phyloP scores from a whole-genome alignment of 2,329 filamentous ascomycete species.

The Penicillium olsonii region DNA sequence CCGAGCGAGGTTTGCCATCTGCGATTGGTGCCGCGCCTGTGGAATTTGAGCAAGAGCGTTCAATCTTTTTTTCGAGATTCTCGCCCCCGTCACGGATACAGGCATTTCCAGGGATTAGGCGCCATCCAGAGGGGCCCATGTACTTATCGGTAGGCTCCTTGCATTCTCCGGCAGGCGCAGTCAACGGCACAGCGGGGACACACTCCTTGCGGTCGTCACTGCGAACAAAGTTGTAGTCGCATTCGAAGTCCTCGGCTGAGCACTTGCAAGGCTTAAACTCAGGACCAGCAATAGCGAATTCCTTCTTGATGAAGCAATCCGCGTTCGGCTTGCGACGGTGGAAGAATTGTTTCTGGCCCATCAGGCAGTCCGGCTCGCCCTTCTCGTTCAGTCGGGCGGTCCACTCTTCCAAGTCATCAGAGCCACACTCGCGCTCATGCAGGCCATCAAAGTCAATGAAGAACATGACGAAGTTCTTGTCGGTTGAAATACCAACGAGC shows the following conservation, averaged over 20 bases:
- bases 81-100: slow-evolving; percentile 64
- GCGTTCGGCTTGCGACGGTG: slow-evolving; percentile 80
- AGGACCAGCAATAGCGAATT: slow-evolving; percentile 76
- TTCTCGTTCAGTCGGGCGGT: slow-evolving; percentile 78
- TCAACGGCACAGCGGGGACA: slow-evolving; percentile 61
- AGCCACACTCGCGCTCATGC: slow-evolving; percentile 75
- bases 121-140: slow-evolving; percentile 84
- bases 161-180: slow-evolving; percentile 72
- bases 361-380: slow-evolving; percentile 81
- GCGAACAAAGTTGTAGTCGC: slow-evolving; percentile 86
- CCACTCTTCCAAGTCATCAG: slow-evolving; percentile 79
- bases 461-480: slow-evolving; percentile 61
- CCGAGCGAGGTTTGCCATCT: slow-evolving; percentile 66
- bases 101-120: slow-evolving; percentile 81
- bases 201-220: slow-evolving; percentile 69
- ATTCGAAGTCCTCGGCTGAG: slow-evolving; percentile 84
- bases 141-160: slow-evolving; percentile 72
- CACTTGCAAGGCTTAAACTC: slow-evolving; percentile 77
- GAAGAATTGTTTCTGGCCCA: slow-evolving; percentile 93
- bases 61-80: slow-evolving; percentile 70
- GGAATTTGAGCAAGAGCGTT: slow-evolving; percentile 73
- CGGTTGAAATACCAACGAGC: slow-evolving; percentile 64
- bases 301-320: slow-evolving; percentile 83
- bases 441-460: slow-evolving; percentile 81
- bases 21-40: slow-evolving; percentile 48